phyloP scores from a whole-genome alignment of 2,329 filamentous ascomycete species.

The Teratosphaeriaceae sp. region DNA sequence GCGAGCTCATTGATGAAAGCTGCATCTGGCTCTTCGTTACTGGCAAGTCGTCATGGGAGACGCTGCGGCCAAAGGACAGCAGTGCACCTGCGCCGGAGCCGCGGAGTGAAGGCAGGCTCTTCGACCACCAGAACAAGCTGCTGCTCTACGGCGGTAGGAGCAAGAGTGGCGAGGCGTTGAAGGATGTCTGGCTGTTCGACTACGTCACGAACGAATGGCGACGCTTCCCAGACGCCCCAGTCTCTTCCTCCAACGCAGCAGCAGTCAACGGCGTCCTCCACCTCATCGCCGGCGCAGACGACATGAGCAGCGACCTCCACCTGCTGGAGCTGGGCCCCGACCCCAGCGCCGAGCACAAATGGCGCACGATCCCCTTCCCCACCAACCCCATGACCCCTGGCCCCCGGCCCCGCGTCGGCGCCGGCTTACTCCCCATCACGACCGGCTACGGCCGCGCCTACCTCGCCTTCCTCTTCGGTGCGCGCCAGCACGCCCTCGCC shows the following conservation, averaged over 20 bases:
- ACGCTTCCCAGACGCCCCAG: conserved; percentile 23
- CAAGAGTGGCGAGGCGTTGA: conserved; percentile 16
- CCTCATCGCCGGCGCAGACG: conserved; percentile 31
- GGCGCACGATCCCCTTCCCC: conserved; percentile 36
- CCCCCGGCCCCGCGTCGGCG: conserved; percentile 33
- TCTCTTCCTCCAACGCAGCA: conserved; percentile 28
- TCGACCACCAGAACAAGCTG: conserved; percentile 24
- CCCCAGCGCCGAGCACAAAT: conserved; percentile 24
- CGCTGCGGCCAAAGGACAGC: conserved; percentile 17
- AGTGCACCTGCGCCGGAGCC: conserved; percentile 20
- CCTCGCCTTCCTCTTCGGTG: conserved; percentile 38
- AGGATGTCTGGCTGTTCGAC: conserved; percentile 26
- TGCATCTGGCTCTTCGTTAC: conserved; percentile 37
- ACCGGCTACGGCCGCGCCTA: conserved; percentile 41
- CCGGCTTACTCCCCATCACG: conserved; percentile 34
- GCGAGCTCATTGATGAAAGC: conserved; percentile 29
- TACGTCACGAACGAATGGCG: conserved; percentile 23
- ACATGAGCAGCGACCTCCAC: conserved; percentile 26
- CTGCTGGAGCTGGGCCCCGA: conserved; percentile 14
- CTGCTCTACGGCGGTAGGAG: conserved; percentile 24
- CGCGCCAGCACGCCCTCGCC: conserved; percentile 11
- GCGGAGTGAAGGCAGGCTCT: conserved; percentile 21
- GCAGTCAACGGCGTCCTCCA: conserved; percentile 33
- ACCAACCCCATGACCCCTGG: conserved; percentile 39
- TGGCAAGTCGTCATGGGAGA: conserved; percentile 24